Conservation (phyloP, 1,284 basidiomycete genomes). For the Rhodotorula glutinis region DNA sequence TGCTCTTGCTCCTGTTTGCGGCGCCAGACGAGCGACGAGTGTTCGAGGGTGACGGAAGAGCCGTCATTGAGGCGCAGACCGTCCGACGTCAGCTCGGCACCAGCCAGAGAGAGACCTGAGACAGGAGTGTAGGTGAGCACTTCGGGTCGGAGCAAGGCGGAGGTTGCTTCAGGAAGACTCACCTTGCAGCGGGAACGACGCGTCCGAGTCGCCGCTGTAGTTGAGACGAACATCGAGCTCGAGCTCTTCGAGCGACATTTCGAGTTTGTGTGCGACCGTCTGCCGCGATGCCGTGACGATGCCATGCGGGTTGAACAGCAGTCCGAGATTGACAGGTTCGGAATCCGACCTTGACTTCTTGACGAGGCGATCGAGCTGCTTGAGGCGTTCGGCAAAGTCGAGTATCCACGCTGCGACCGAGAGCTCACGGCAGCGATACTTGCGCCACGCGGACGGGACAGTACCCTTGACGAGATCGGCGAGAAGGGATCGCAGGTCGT, state of each 20-base stretch:
- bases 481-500: slow-evolving; percentile 82
- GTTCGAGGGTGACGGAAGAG: slow-evolving; percentile 66
- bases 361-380: slow-evolving; percentile 74
- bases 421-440: slow-evolving; percentile 75
- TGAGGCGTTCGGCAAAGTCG: slow-evolving; percentile 73
- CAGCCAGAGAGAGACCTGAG: slow-evolving; percentile 77
- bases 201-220: slow-evolving; percentile 63
- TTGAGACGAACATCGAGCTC: slow-evolving; percentile 74
- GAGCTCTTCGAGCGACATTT: slow-evolving; percentile 87
- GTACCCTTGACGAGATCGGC: slow-evolving; percentile 81
- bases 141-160: slow-evolving; percentile 41
- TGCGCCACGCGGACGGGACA: slow-evolving; percentile 79
- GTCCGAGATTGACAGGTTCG: slow-evolving; percentile 74
- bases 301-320: slow-evolving; percentile 90
- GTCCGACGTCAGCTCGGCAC: slow-evolving; percentile 58
- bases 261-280: slow-evolving; percentile 81
- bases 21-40: slow-evolving; percentile 76
- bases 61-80: slow-evolving; percentile 76
- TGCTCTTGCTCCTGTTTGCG: neutral
- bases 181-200: slow-evolving; percentile 81
- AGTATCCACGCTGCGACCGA: slow-evolving; percentile 55
- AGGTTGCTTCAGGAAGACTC: neutral
- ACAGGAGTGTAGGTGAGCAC: slow-evolving; percentile 9
- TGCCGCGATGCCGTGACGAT: slow-evolving; percentile 92
- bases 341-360: slow-evolving; percentile 52